Evolutionary conservation across 225 moss, liverwort and hornwort genomes (phyloP), one percentile per base, ranked within the genome.

Genomic region (Pseudisothecium myosuroides): DNA sequence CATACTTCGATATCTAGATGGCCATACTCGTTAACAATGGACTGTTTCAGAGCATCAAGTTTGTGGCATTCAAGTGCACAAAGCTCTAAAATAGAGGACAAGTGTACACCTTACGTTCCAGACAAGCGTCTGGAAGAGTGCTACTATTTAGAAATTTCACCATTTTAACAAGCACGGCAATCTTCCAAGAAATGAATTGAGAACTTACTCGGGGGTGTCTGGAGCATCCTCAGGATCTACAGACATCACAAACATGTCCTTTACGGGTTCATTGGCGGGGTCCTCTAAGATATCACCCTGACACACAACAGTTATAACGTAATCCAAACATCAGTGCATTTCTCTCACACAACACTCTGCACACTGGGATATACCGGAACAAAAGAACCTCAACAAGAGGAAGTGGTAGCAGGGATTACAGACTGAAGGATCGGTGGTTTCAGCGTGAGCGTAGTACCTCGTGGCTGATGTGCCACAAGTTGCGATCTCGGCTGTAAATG

Each of bases 231-330:
- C 92, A 11, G 97, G 98, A 86, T 97, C 96, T 58, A 91, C 93
- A 85, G 86, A 92, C 95, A 98, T 96, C 72, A 95, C 94, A 76
- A 93, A 98, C 97, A 98, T 98, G 85, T 98, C 96, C 89, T 95
- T 94, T 56, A 86, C 86, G 10, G 97, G 96, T 85, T 98, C 97
- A 67, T 97, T 98, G 36, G 91, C 95, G 76, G 94, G 96, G 86
- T 98, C 96, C 89, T 98, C 98, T 87, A 98, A 91, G 60, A 98
- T 94, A 81, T 98, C 98, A 91, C 98, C 98, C 98, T 98, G 72
- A 86, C 82, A 81, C 83, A 37, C 50, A 47, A 64, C 19, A 83
- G 45, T 82, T 58, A 87, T 17, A 56, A 43, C 27, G 62, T 39
- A 65, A 68, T 82, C 21, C 73, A 52, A 69, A 85, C 60, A 73